Evolutionary conservation across 1,139 yeast genomes (phyloP).

Genomic region (Sugiyamaella novakii): DNA sequence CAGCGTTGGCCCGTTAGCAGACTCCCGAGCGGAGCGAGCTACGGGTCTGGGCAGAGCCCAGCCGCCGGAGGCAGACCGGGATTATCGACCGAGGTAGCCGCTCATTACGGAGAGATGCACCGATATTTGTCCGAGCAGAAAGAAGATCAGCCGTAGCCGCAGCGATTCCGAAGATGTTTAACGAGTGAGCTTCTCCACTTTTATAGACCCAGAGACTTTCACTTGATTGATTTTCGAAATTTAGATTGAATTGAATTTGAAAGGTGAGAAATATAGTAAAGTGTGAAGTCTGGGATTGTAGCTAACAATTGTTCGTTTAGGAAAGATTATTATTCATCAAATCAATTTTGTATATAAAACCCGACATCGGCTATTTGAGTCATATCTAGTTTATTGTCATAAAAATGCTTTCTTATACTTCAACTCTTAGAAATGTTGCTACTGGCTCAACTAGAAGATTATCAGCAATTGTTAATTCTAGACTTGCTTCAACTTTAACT

Average conservation of each 20-base stretch:
- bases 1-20: too few relatives aligned
- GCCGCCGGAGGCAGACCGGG: too few relatives aligned
- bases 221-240: background rate
- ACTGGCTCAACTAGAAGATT: background rate
- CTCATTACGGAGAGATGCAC: too few relatives aligned
- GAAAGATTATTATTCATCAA: too few relatives aligned
- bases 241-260: background rate
- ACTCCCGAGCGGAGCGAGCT: too few relatives aligned
- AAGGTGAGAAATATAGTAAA: background rate
- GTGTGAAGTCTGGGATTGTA: too few relatives aligned
- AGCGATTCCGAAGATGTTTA: background rate
- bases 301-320: background rate
- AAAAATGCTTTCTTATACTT: constrained; percentile 3
- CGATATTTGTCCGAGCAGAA: too few relatives aligned
- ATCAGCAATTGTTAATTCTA: background rate
- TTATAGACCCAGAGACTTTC: background rate
- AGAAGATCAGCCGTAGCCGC: background rate
- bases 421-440: background rate
- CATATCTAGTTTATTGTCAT: too few relatives aligned
- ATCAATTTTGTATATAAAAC: too few relatives aligned
- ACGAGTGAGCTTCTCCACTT: background rate
- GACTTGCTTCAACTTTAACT: constrained; percentile 60
- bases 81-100: too few relatives aligned
- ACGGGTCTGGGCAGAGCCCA: too few relatives aligned
- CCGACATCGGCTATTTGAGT: too few relatives aligned